Percentiles rank a stretch among this genome's conserved stretches.
These are phyloP conservation scores for Rhizophlyctis rosea DNA, from an alignment of 192 early-diverging fungal species.

Conservation along the genomic window DNA sequence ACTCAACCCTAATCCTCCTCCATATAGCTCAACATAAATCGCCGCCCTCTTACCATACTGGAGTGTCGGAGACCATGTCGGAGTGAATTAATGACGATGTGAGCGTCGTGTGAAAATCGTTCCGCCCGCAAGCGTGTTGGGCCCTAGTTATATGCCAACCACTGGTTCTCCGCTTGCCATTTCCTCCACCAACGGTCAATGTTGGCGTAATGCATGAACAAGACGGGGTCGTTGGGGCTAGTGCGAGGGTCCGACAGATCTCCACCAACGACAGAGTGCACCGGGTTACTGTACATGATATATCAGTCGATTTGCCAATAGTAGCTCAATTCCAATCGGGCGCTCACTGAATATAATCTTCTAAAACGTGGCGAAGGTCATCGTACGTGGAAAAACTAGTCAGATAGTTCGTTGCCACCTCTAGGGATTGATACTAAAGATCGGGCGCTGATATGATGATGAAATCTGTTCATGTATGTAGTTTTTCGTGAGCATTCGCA, in stretches of 20 bases:
- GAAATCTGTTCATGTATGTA: too few species aligned
- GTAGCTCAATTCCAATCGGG: too few species aligned
- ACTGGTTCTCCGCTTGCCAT: conserved; percentile 33
- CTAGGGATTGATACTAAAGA: not conserved
- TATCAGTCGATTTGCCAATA: too few species aligned
- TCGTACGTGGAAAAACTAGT: not conserved
- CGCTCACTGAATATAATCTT: not conserved
- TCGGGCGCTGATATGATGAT: too few species aligned
- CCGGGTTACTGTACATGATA: too few species aligned
- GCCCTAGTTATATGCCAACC: conserved; percentile 14
- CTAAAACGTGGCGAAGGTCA: not conserved
- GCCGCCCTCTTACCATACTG: conserved; percentile 13
- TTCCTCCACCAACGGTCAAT: conserved; percentile 42
- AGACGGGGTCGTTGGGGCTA: conserved; percentile 38
- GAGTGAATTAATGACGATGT: conserved; percentile 11
- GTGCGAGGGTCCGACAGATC: conserved; percentile 18
- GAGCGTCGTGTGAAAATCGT: not conserved
- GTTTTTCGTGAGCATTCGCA: too few species aligned
- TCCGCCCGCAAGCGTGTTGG: not conserved
- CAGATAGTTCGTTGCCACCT: not conserved
- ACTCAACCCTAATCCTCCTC: too few species aligned
- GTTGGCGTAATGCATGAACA: conserved; percentile 47
- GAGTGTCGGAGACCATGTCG: conserved; percentile 16
- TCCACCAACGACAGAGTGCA: conserved; percentile 28
- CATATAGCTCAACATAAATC: too few species aligned